Evolutionary conservation across 2,329 filamentous ascomycete species (phyloP), one percentile per base, ranked within the genome.

Genomic region (Ciborinia camelliae): DNA sequence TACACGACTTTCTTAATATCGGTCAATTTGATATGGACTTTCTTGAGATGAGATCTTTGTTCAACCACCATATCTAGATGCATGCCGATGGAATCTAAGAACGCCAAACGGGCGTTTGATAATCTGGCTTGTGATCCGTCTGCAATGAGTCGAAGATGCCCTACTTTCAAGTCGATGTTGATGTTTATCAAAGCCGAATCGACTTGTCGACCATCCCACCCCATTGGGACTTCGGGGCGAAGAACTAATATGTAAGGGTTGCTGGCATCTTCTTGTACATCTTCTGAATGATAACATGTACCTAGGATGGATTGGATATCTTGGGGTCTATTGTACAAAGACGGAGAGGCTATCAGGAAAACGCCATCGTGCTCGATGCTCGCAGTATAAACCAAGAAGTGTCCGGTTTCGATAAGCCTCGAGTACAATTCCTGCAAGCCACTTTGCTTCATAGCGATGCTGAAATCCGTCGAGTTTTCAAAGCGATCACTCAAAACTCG

Each of bases 1-100:
- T 96, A 98, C 3, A 94, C 92, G 2, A 96, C 96, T 75, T 93
- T 92, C 72, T 96, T 93, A 72, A 97, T 97, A 75, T 96, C 96
- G 72, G 92, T 94, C 68, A 99, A 80, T 75, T 96, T 90, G 59
- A 88, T 81, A 74, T 98, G 96, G 70, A 99, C 95, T 71, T 96
- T 91, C 68, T 91, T 90, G 47, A 99, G 83, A 74, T 97, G 98
- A 26, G 95, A 96, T 70, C 95, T 86, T 73, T 96, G 91, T 75
- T 98, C 95, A 63, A 97, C 90, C 12, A 96, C 83, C 62, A 97
- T 88, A 73, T 96, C 92, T 39, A 99, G 84, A 71, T 95, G 90
- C 76, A 92, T 88, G 65, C 90, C 90, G 23, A 92, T 88, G n/a
- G 86, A 83, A 48, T 92, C 89, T 3, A 90, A 76, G 74, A 99